These are phyloP conservation scores for Beauveria scarabaeidicola DNA, from an alignment of 2,329 filamentous ascomycete species.

Conservation along the genomic window DNA sequence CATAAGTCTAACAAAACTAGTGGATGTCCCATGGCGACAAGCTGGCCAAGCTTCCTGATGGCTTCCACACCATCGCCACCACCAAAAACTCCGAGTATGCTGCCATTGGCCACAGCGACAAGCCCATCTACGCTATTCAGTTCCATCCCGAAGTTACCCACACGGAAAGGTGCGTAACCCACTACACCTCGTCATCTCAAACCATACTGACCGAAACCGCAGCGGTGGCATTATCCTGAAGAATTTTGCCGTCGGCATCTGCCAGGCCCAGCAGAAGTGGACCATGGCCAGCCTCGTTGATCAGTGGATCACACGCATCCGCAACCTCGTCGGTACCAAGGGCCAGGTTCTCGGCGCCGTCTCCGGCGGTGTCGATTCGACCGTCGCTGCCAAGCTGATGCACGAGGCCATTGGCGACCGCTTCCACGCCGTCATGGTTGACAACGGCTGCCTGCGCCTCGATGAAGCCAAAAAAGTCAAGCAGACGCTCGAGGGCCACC, in stretches of 20 bases:
- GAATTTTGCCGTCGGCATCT: slow-evolving; percentile 83
- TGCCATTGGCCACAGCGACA: slow-evolving; percentile 62
- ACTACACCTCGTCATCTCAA: background rate
- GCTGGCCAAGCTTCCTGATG: slow-evolving; percentile 62
- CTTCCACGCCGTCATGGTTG: slow-evolving; percentile 76
- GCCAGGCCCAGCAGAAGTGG: slow-evolving; percentile 69
- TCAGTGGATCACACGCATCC: slow-evolving; percentile 72
- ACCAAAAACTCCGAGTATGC: slow-evolving; percentile 72
- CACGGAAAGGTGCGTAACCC: slow-evolving; percentile 7
- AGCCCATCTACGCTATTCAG: slow-evolving; percentile 64
- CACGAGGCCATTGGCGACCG: slow-evolving; percentile 74
- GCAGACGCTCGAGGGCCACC: slow-evolving; percentile 64
- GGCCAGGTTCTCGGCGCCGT: slow-evolving; percentile 59
- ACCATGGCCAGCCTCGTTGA: slow-evolving; percentile 77
- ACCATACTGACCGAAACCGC: slow-evolving; percentile 52
- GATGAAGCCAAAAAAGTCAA: slow-evolving; percentile 80
- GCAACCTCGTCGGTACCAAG: slow-evolving; percentile 69
- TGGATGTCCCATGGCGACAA: slow-evolving; percentile 48
- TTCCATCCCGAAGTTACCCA: slow-evolving; percentile 73
- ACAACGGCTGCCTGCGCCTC: slow-evolving; percentile 72
- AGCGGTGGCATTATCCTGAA: slow-evolving; percentile 58
- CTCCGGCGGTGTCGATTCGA: slow-evolving; percentile 75
- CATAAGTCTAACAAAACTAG: background rate
- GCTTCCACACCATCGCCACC: slow-evolving; percentile 64
- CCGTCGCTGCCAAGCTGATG: slow-evolving; percentile 81